Evolutionary conservation across 306 rosid genomes (phyloP).

Genomic region (Herpetospermum pedunculosum): DNA sequence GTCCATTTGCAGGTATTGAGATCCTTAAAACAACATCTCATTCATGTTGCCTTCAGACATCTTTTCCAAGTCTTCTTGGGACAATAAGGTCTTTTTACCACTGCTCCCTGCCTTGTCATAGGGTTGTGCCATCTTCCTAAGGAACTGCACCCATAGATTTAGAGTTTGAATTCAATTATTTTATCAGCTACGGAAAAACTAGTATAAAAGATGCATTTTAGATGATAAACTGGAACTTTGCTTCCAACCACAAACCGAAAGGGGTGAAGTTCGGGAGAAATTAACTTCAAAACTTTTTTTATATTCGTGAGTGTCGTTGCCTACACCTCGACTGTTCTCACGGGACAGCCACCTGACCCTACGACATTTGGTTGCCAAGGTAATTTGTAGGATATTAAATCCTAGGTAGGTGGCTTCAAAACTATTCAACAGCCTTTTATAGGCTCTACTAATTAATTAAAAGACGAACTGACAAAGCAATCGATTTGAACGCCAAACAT

Average conservation of each 20-base stretch:
- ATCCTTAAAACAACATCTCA: conserved; percentile 30
- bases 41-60: conserved; percentile 38
- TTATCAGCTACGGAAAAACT: neutral
- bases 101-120: conserved; percentile 73
- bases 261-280: too few relatives aligned
- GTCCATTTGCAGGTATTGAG: neutral
- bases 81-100: conserved; percentile 62
- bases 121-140: conserved; percentile 92
- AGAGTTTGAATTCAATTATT: neutral
- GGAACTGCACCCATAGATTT: conserved; percentile 47
- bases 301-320: too few relatives aligned
- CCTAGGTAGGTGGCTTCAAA: too few relatives aligned
- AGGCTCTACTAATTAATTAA: neutral
- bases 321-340: too few relatives aligned
- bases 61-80: conserved; percentile 75
- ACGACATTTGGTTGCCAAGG: too few relatives aligned
- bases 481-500: neutral
- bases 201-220: neutral
- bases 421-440: neutral
- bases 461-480: neutral
- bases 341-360: too few relatives aligned
- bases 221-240: neutral
- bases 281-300: too few relatives aligned
- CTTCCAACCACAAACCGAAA: neutral
- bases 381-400: too few relatives aligned